Evolutionary conservation across 768 basidiomycete species (phyloP), one percentile per base, ranked within the genome.

Genomic region (Lactarius sp.): DNA sequence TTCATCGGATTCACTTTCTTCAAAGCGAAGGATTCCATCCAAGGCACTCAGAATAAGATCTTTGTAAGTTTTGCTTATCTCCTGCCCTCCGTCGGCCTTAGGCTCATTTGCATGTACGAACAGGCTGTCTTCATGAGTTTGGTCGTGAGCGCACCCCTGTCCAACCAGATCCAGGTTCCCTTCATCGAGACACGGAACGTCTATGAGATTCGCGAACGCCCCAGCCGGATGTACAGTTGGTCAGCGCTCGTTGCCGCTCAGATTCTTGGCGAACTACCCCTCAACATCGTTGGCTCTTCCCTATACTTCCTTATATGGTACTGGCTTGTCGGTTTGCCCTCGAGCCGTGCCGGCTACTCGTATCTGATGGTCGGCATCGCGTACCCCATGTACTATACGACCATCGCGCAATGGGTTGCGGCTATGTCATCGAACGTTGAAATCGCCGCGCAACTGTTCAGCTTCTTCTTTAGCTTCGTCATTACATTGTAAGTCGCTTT

Each of bases 301-400:
- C 6, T 82, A 20, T 77, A 77, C 70, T 82, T 78, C 70, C 50
- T 77, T 51, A 78, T 78, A 70, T 83, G 80, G 80, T 82, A 77
- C 68, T 82, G 77, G 77, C 74, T 78, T 8, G 76, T 80, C 55
- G 79, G 78, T 4, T 77, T 75, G 66, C 69, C 71, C 6, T 68
- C 71, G 16, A 69, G 72, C 53, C 75, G 79, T 36, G 77, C 73
- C 0, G 78, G 75, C 2, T 80, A 73, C 69, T 73, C 76, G 12
- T 79, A 76, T 68, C 70, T 81, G 18, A 55, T 76, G 49, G 68
- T 74, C 41, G 73, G 72, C 31, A 59, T 82, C 51, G 59, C 72
- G 12, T 78, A 76, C 67, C 78, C 80, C 47, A 41, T 80, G 13
- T 83, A 81, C 70, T 79, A 73, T 69, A 75, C 75, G 20, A 78